phyloP scores from a whole-genome alignment of 371 early-diverging fungal genomes.

The Mucor piriformis region DNA sequence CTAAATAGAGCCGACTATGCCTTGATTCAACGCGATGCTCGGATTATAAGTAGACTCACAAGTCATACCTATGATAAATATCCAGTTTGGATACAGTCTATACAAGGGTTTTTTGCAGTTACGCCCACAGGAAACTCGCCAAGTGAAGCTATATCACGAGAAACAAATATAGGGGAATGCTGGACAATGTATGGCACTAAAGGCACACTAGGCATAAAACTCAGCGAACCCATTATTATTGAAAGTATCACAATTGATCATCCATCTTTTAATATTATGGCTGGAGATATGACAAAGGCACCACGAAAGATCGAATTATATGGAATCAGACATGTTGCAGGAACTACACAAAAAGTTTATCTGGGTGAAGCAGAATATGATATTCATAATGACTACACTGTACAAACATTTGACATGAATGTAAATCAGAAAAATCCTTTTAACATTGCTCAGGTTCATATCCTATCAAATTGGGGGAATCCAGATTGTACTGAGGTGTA shows the following conservation, averaged over 20 bases:
- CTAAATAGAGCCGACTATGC: slow-evolving; percentile 74
- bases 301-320: slow-evolving; percentile 11
- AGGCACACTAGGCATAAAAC: slow-evolving; percentile 7
- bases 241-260: slow-evolving; percentile 18
- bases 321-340: not conserved
- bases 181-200: slow-evolving; percentile 20
- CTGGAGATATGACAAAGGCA: slow-evolving; percentile 2
- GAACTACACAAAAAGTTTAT: not conserved
- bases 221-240: slow-evolving; percentile 15
- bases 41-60: slow-evolving; percentile 63
- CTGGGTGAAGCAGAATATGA: slow-evolving; percentile 20
- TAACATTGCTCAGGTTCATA: slow-evolving; percentile 45
- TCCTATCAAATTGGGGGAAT: slow-evolving; percentile 76
- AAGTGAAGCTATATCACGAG: slow-evolving; percentile 6
- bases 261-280: slow-evolving; percentile 2
- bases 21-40: slow-evolving; percentile 64
- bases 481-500: slow-evolving; percentile 78
- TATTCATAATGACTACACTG: slow-evolving; percentile 11
- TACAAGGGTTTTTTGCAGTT: not conserved
- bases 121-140: not conserved
- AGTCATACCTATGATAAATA: slow-evolving; percentile 5
- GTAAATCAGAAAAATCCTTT: slow-evolving; percentile 1
- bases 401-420: slow-evolving; percentile 39
- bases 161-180: slow-evolving; percentile 4
- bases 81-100: not conserved